Evolutionary conservation across 345 rosid species (phyloP).

Genomic region (Raphanus raphanistrum): DNA sequence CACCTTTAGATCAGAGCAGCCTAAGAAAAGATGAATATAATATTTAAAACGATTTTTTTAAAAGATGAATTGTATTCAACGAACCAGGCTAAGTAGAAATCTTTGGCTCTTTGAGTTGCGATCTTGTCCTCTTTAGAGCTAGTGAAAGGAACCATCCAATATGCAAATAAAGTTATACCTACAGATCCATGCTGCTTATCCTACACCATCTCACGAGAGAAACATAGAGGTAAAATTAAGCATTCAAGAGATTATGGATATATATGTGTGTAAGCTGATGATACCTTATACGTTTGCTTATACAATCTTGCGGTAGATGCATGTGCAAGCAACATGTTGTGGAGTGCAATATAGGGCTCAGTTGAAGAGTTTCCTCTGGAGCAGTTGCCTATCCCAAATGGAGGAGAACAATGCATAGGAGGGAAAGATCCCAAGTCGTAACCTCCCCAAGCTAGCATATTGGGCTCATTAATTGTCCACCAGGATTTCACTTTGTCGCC

Average conservation of each 20-base stretch:
- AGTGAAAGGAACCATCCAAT: constrained; percentile 43
- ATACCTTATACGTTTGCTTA: constrained; percentile 56
- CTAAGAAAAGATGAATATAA: no score
- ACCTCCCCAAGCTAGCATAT: constrained; percentile 40
- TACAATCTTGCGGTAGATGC: constrained; percentile 57
- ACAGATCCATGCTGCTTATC: constrained; percentile 47
- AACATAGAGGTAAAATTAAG: background rate
- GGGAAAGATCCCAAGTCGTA: constrained; percentile 36
- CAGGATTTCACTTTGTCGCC: constrained; percentile 59
- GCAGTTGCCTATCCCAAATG: constrained; percentile 6
- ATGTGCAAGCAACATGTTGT: constrained; percentile 64
- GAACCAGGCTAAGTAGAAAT: constrained; percentile 53
- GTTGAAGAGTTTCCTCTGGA: constrained; percentile 57
- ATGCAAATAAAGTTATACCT: constrained; percentile 43
- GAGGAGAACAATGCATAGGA: constrained; percentile 28
- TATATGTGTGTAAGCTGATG: background rate
- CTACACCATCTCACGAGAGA: constrained; percentile 34
- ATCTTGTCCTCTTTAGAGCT: constrained; percentile 45
- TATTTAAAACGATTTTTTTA: no score
- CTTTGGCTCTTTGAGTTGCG: constrained; percentile 48
- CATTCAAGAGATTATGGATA: background rate
- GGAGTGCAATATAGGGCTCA: constrained; percentile 66
- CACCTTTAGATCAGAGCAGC: no score
- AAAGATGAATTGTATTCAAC: background rate
- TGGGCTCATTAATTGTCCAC: constrained; percentile 75